Conservation (phyloP, 2,329 filamentous ascomycete species). For the Stromatinia cepivora region DNA sequence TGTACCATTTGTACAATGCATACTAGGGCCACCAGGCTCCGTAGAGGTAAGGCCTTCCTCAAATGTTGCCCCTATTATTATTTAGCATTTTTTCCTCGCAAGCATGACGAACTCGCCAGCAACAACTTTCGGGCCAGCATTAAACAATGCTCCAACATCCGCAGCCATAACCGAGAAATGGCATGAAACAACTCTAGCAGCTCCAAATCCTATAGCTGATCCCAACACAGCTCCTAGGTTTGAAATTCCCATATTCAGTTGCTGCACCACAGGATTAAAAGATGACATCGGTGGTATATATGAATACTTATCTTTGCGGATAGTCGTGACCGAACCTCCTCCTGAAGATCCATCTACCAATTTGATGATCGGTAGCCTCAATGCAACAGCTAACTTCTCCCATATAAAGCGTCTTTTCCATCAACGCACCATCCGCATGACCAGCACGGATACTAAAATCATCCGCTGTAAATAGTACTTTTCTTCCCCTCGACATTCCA, state of each 20-base stretch:
- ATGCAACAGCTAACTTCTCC: conserved; percentile 60
- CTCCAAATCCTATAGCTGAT: conserved; percentile 63
- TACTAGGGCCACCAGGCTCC: conserved; percentile 59
- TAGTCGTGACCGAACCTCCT: conserved; percentile 62
- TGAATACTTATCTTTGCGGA: conserved; percentile 54
- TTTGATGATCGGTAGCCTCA: conserved; percentile 62
- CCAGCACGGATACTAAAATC: conserved; percentile 64
- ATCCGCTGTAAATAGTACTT: conserved; percentile 61
- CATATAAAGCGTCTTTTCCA: conserved; percentile 60
- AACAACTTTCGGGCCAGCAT: conserved; percentile 64
- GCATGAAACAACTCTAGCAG: conserved; percentile 59
- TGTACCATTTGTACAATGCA: conserved; percentile 66
- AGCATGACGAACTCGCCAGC: conserved; percentile 40
- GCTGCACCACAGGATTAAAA: conserved; percentile 54
- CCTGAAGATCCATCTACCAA: conserved; percentile 64
- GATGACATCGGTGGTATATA: conserved; percentile 60
- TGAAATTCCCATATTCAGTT: conserved; percentile 63
- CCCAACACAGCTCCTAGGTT: conserved; percentile 64
- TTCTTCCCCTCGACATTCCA: conserved; percentile 53
- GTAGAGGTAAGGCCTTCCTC: conserved; percentile 60
- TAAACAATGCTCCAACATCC: conserved; percentile 62
- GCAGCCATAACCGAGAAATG: conserved; percentile 67
- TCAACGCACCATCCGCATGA: conserved; percentile 61
- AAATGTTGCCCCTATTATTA: conserved; percentile 53
- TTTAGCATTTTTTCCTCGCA: not conserved